Conservation (phyloP, 805 yeast species). For the Blastobotrys chiropterorum region DNA sequence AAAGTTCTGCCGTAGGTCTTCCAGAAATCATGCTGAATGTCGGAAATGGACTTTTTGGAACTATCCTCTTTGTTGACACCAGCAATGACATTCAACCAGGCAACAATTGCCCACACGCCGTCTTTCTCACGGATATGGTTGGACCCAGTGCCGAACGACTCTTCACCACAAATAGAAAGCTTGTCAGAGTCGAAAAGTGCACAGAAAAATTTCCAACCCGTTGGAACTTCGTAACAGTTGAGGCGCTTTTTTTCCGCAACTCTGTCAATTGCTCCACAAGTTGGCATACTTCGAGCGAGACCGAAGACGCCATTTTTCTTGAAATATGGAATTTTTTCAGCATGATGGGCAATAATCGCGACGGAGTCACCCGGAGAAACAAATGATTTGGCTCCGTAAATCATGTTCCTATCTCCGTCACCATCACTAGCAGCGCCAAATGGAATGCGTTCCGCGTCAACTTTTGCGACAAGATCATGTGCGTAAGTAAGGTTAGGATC, state of each 20-base stretch:
- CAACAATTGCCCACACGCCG: slow-evolving; percentile 95
- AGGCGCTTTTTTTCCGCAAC: slow-evolving; percentile 78
- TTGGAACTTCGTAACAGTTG: slow-evolving; percentile 87
- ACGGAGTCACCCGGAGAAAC: slow-evolving; percentile 98
- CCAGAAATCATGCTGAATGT: slow-evolving; percentile 86
- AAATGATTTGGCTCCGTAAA: slow-evolving; percentile 89
- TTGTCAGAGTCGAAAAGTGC: slow-evolving; percentile 89
- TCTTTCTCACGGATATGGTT: slow-evolving; percentile 96
- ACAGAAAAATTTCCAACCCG: slow-evolving; percentile 99
- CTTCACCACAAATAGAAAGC: slow-evolving; percentile 96
- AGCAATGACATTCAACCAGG: slow-evolving; percentile 94
- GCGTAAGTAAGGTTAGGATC: slow-evolving; percentile 98
- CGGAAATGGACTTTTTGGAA: slow-evolving; percentile 65
- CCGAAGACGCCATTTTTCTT: slow-evolving; percentile 80
- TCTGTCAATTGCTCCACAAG: slow-evolving; percentile 86
- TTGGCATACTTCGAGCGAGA: slow-evolving; percentile 95
- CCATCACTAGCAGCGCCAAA: slow-evolving; percentile 99
- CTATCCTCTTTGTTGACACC: slow-evolving; percentile 56
- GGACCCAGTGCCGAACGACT: slow-evolving; percentile 96
- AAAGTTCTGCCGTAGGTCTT: slow-evolving; percentile 89
- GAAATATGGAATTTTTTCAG: slow-evolving; percentile 89
- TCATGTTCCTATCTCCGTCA: slow-evolving; percentile 98
- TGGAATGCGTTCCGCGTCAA: slow-evolving; percentile 73
- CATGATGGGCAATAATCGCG: slow-evolving; percentile 94
- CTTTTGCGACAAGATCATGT: slow-evolving; percentile 72